Evolutionary conservation across 2,329 filamentous ascomycete genomes (phyloP).

Genomic region (Fusarium tjaetaba): DNA sequence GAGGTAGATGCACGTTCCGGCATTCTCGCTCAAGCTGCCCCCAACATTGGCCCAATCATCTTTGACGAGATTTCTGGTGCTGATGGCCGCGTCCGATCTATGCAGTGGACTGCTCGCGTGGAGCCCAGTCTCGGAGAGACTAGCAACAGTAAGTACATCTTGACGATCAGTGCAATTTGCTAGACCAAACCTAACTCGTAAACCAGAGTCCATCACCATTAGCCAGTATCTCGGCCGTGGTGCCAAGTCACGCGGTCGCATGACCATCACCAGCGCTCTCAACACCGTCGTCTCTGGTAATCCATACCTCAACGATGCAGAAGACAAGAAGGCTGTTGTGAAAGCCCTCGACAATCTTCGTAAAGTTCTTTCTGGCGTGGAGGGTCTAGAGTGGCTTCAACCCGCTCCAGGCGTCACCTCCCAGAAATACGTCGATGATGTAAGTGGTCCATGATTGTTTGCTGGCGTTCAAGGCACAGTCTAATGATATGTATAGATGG

Average conservation of each 20-base stretch:
- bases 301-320: constrained; percentile 6
- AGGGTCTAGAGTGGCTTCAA: constrained; percentile 7
- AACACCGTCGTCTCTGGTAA: constrained; percentile 13
- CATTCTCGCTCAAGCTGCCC: constrained; percentile 9
- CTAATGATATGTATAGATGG: background rate
- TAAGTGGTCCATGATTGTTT: background rate
- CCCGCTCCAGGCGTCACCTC: constrained; percentile 3
- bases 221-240: constrained; percentile 17
- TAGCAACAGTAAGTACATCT: background rate
- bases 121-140: constrained; percentile 6
- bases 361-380: constrained; percentile 1
- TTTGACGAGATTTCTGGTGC: constrained; percentile 13
- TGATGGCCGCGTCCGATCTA: constrained; percentile 1
- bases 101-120: constrained; percentile 14
- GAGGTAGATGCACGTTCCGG: background rate
- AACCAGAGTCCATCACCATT: constrained; percentile 7
- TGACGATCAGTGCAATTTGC: rapidly evolving
- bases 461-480: rapidly evolving
- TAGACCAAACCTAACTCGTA: background rate
- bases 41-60: constrained; percentile 9
- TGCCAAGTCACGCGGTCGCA: constrained; percentile 10
- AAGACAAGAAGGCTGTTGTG: constrained; percentile 15
- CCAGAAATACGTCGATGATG: constrained; percentile 12
- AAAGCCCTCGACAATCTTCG: constrained; percentile 13
- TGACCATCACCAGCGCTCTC: constrained; percentile 16